phyloP scores from a whole-genome alignment of 345 rosid species.

The Eucalyptus pauciflora region DNA sequence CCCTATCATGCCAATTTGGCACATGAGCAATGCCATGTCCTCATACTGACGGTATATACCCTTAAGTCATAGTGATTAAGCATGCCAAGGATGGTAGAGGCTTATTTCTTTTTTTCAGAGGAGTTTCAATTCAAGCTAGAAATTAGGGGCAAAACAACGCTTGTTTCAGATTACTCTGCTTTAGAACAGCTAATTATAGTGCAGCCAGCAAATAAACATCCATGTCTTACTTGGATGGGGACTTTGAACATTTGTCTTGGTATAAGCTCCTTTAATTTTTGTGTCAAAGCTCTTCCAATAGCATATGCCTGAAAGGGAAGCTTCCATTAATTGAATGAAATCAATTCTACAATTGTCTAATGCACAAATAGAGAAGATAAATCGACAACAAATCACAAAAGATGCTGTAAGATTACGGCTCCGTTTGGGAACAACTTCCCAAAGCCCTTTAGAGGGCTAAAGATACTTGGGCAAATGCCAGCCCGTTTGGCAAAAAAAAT shows the following conservation, averaged over 20 bases:
- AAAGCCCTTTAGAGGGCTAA: too few species aligned
- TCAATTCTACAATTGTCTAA: neutral
- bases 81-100: neutral
- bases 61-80: neutral
- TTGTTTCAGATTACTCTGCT: neutral
- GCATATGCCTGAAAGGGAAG: slow-evolving; percentile 69
- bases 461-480: too few species aligned
- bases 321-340: neutral
- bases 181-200: neutral
- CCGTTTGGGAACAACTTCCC: too few species aligned
- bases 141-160: neutral
- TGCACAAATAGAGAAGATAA: neutral
- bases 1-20: neutral
- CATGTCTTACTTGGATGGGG: slow-evolving; percentile 75
- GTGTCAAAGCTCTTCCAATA: slow-evolving; percentile 94
- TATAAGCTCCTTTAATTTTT: slow-evolving; percentile 92
- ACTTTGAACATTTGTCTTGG: slow-evolving; percentile 98
- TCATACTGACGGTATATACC: neutral
- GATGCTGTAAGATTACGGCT: neutral
- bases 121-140: neutral
- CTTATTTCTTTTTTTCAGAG: neutral
- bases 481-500: too few species aligned
- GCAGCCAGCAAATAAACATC: neutral
- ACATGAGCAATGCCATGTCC: neutral
- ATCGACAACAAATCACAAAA: neutral